Base-by-base conservation (phyloP, 257 asterid genomes). In the Mentha longifolia region DNA sequence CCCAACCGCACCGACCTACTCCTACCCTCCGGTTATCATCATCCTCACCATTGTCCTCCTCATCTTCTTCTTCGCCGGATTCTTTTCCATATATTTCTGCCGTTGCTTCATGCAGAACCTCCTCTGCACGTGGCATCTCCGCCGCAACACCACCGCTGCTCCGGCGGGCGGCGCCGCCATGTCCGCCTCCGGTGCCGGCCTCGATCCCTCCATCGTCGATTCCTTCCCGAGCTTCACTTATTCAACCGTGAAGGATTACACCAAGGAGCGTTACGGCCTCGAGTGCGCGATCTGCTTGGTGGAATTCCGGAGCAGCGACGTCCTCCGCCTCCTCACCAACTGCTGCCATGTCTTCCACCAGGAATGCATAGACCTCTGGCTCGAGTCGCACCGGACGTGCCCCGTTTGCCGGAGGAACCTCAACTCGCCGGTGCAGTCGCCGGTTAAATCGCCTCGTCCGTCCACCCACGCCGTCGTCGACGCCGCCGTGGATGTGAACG, bases 301-400 rank as follows among this genome's bases (percentile, higher is more conserved):
- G 1, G 99, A 95, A 41, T 92, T 95, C 59, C 79, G 67, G 4
- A 87, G 78, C 43, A 71, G 55, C 6, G 95, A 90, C 22, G 31
- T 85, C 1, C 87, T 95, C 14, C 96, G 98, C 14, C 86, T 89
- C 19, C 12, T 95, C 50, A 84, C 96, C 0, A 13, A 83, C 9
- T 95, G 99, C 56, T 86, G 86, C 74, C 99, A 95, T 13, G 99
- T 89, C 0, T 95, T 89, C 61, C 99, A 95, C 64, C 92, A 87
- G 70, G 96, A 88, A 9, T 95, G 99, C 78, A 81, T 95, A 3
- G 99, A 95, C 74, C 85, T 89, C 3, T 95, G 99, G 99, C 88
- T 95, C 6, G 97, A 83, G 71, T 80, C 88, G 0, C 98, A 89
- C 83, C 81, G 76, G 58, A 91, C 99, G 0, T 95, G 99, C 74